A percentile compares a stretch with the other conserved stretches of the same genome.
Conservation (phyloP, 768 basidiomycete species). For the Tylopilus plumbeoviolaceoides region DNA sequence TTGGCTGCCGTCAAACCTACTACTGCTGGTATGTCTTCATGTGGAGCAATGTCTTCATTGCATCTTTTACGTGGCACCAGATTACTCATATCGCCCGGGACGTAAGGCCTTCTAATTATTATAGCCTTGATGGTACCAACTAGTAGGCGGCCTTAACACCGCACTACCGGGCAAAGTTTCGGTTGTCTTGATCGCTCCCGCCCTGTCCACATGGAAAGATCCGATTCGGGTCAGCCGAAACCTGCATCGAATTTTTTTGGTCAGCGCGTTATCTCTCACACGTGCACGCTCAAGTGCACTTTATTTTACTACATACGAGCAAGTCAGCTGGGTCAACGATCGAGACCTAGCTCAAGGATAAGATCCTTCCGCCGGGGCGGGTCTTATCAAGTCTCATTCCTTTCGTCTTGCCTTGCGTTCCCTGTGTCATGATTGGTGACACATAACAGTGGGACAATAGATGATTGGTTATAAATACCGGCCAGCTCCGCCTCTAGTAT, state of each 20-base stretch:
- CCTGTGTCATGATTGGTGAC: background rate
- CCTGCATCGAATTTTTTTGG: background rate
- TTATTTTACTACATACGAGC: background rate
- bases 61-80: background rate
- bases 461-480: background rate
- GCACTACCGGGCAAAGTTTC: background rate
- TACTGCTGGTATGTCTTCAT: background rate
- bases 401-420: background rate
- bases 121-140: background rate
- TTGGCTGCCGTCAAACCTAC: background rate
- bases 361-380: constrained; percentile 16
- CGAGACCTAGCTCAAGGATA: constrained; percentile 4
- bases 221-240: background rate
- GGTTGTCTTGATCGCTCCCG: background rate
- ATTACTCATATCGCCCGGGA: background rate
- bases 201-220: background rate
- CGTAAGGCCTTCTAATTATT: background rate
- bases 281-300: background rate
- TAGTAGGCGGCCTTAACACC: background rate
- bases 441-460: background rate
- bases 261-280: background rate
- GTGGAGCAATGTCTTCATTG: background rate
- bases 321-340: background rate
- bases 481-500: background rate
- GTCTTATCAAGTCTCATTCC: background rate